Base-by-base conservation (phyloP, 1,284 basidiomycete genomes). In the Paramarasmius palmivorus region DNA sequence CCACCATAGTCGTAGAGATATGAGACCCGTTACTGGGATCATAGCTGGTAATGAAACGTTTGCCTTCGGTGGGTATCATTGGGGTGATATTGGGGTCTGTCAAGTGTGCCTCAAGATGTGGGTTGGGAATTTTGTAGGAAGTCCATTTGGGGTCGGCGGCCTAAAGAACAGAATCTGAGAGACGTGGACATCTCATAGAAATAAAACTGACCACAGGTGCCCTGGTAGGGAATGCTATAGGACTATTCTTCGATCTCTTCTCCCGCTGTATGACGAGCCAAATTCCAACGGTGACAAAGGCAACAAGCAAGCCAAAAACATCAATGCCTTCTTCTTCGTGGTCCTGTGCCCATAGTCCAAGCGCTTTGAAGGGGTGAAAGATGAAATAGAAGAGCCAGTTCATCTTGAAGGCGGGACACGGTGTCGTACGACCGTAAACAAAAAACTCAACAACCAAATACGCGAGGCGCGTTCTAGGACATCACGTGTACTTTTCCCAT, bases 11-110 rank as follows among this genome's bases (percentile, higher is more conserved):
- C 1, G 88, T 90, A 22, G 72, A 82, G 49, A 95, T 77, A 63
- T 95, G 89, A 42, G 88, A 76, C 19, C 86, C 89, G 4, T 92
- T 96, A 4, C 93, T 86, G 8, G 95, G 95, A 68, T 98, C 95
- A 64, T 87, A 98, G 69, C 88, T 88, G 1, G 93, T 95, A 53
- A 98, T 89, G 62, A 89, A 92, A 54, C 83, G 76, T 41, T 81
- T 69, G 3, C 79, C 71, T 20, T 73, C 69, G 39, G 78, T 64
- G 3, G 51, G 48, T 22, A 73, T 66, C 6, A 46, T 29, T 29
- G 86, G 82, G 37, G 78, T 66, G 22, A 92, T 71, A n/a, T 78
- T 75, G 3, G 73, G 68, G 58, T 84, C 76, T 5, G 74, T 71
- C 35, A 81, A 65, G 68, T 93, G 89, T 0, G 88, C 84, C 57